Evolutionary conservation across 225 moss, liverwort and hornwort species (phyloP).

Genomic region (Ulota crispa): DNA sequence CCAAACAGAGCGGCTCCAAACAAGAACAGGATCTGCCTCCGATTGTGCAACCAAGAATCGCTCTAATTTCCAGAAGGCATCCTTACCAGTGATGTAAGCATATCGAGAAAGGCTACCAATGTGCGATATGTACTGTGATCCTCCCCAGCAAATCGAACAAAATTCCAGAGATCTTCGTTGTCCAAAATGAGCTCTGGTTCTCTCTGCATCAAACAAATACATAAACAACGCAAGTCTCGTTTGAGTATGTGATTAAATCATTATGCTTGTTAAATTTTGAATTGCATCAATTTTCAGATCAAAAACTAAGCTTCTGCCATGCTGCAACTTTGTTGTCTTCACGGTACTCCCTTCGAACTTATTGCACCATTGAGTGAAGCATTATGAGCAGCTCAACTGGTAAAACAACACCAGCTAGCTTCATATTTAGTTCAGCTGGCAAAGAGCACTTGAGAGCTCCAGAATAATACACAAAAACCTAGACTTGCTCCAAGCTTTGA

Average conservation of each 20-base stretch:
- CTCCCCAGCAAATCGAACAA: slow-evolving; percentile 94
- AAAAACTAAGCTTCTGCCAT: neutral
- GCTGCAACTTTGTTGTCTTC: slow-evolving; percentile 9
- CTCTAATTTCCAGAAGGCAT: neutral
- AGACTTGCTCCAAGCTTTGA: slow-evolving; percentile 4
- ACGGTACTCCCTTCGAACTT: neutral
- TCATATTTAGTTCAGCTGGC: neutral
- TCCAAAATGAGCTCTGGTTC: slow-evolving; percentile 90
- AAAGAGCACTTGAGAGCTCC: slow-evolving; percentile 10
- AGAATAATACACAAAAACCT: neutral
- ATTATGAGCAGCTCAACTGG: neutral
- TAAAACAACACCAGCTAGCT: slow-evolving; percentile 7
- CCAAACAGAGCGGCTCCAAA: neutral
- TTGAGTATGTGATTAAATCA: neutral
- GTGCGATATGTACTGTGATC: slow-evolving; percentile 86
- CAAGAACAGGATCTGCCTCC: neutral
- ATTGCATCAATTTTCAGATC: slow-evolving; percentile 8
- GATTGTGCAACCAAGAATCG: slow-evolving; percentile 9
- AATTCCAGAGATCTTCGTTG: slow-evolving; percentile 95
- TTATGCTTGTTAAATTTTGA: neutral
- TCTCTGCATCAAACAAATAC: slow-evolving; percentile 54
- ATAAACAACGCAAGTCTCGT: slow-evolving; percentile 3
- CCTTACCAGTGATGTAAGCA: slow-evolving; percentile 88
- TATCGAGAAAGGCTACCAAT: slow-evolving; percentile 92
- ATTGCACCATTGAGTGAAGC: neutral